Percentiles rank a stretch among this genome's conserved stretches.
These are phyloP conservation scores for Hibiscus mutabilis DNA, from an alignment of 345 rosid species.

Conservation along the genomic window DNA sequence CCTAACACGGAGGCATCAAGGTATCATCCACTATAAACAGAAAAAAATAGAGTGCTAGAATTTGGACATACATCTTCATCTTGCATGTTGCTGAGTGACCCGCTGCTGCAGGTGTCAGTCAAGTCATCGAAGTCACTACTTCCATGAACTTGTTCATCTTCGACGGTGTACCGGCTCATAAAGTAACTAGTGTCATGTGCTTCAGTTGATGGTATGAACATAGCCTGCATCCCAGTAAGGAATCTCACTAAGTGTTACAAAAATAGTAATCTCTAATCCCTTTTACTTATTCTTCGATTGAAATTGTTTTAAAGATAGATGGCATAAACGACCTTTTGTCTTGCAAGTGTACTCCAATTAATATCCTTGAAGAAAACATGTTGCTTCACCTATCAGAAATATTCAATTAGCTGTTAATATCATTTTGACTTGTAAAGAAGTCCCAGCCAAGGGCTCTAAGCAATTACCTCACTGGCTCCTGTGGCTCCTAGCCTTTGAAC, in stretches of 20 bases:
- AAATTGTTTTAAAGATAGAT: neutral
- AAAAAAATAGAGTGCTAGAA: neutral
- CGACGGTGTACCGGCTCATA: constrained; percentile 81
- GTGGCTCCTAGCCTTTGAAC: constrained; percentile 90
- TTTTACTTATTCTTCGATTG: neutral
- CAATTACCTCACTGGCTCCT: constrained; percentile 75
- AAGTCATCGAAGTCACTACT: constrained; percentile 77
- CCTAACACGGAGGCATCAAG: neutral
- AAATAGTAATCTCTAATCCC: neutral
- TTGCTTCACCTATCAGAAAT: constrained; percentile 56
- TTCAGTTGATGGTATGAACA: constrained; percentile 86
- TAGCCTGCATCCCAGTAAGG: constrained; percentile 50
- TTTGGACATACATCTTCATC: constrained; percentile 63
- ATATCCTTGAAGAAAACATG: constrained; percentile 81
- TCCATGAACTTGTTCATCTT: constrained; percentile 70
- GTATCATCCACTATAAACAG: neutral
- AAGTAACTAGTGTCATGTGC: constrained; percentile 85
- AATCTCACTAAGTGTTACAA: constrained; percentile 15
- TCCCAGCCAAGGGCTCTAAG: constrained; percentile 13
- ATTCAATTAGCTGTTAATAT: constrained; percentile 16
- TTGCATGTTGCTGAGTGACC: constrained; percentile 56
- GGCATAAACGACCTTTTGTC: constrained; percentile 62
- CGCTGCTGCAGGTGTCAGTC: constrained; percentile 73
- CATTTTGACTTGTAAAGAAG: neutral
- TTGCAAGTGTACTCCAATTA: constrained; percentile 90